These are phyloP conservation scores for Piloderma croceum DNA, from an alignment of 768 basidiomycete species.

Conservation along the genomic window DNA sequence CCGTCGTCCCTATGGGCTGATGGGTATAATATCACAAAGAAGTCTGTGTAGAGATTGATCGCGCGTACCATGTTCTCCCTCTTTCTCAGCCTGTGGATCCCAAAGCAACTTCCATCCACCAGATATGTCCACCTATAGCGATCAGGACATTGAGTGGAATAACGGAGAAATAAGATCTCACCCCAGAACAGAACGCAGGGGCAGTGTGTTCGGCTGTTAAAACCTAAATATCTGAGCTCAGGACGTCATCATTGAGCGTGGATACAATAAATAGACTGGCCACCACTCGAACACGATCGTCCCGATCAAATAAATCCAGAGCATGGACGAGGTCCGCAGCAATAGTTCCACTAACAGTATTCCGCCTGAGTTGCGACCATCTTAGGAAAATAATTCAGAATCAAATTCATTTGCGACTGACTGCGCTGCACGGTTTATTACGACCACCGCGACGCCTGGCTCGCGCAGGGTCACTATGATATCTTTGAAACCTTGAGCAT, in stretches of 20 bases:
- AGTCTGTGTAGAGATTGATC: neutral
- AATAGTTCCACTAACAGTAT: slow-evolving; percentile 34
- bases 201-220: slow-evolving; percentile 47
- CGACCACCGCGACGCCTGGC: slow-evolving; percentile 37
- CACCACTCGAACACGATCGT: slow-evolving; percentile 48
- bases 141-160: neutral
- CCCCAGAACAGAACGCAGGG: slow-evolving; percentile 51
- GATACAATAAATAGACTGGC: too few species aligned
- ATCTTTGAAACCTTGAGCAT: slow-evolving; percentile 32
- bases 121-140: slow-evolving; percentile 42
- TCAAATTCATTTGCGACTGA: slow-evolving; percentile 18
- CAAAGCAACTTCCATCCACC: slow-evolving; percentile 41
- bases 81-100: slow-evolving; percentile 33
- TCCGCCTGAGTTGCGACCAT: slow-evolving; percentile 31
- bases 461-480: slow-evolving; percentile 42
- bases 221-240: too few species aligned
- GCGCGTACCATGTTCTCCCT: slow-evolving; percentile 42
- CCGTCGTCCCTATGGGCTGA: slow-evolving; percentile 48
- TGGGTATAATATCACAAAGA: neutral
- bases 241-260: too few species aligned
- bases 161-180: slow-evolving; percentile 19
- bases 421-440: slow-evolving; percentile 45
- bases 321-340: slow-evolving; percentile 35
- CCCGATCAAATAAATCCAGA: slow-evolving; percentile 43
- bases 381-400: neutral